phyloP scores from a whole-genome alignment of 768 basidiomycete species.

The Lactifluus echinatus region DNA sequence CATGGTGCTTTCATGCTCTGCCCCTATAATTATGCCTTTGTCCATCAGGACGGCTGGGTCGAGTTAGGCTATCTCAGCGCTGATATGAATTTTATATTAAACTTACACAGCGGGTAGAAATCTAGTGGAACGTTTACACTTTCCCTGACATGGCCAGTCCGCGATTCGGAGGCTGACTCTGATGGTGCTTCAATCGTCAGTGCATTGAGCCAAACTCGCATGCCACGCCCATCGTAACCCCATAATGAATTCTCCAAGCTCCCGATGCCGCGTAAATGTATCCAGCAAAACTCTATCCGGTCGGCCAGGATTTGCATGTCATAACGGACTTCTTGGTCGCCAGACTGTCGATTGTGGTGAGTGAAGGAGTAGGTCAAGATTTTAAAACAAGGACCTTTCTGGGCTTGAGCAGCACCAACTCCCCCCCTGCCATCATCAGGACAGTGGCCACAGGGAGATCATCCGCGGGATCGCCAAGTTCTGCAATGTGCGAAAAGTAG shows the following conservation, averaged over 20 bases:
- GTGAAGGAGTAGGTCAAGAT: background rate
- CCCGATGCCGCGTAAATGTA: conserved; percentile 88
- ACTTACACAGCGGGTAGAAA: conserved; percentile 90
- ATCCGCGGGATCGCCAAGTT: conserved; percentile 87
- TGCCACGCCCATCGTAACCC: conserved; percentile 87
- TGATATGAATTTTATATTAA: background rate
- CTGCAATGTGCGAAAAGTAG: conserved; percentile 34
- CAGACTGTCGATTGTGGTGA: conserved; percentile 44
- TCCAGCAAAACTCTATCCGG: conserved; percentile 98
- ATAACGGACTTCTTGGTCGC: conserved; percentile 84
- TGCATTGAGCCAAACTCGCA: conserved; percentile 94
- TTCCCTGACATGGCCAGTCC: conserved; percentile 63
- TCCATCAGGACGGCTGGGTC: conserved; percentile 89
- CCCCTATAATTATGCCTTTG: conserved; percentile 96
- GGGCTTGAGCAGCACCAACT: conserved; percentile 81
- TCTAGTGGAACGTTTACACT: conserved; percentile 88
- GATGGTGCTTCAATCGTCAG: conserved; percentile 66
- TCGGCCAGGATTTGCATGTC: conserved; percentile 97
- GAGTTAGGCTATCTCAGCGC: conserved; percentile 4
- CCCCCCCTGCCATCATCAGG: conserved; percentile 90
- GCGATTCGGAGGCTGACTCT: conserved; percentile 29
- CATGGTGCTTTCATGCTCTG: conserved; percentile 77
- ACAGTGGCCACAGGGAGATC: conserved; percentile 93
- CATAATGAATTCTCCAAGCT: conserved; percentile 94
- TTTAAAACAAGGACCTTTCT: conserved; percentile 49